These are phyloP conservation scores for Calonectria pauciramosa DNA, from an alignment of 2,329 filamentous ascomycete species.

Conservation along the genomic window DNA sequence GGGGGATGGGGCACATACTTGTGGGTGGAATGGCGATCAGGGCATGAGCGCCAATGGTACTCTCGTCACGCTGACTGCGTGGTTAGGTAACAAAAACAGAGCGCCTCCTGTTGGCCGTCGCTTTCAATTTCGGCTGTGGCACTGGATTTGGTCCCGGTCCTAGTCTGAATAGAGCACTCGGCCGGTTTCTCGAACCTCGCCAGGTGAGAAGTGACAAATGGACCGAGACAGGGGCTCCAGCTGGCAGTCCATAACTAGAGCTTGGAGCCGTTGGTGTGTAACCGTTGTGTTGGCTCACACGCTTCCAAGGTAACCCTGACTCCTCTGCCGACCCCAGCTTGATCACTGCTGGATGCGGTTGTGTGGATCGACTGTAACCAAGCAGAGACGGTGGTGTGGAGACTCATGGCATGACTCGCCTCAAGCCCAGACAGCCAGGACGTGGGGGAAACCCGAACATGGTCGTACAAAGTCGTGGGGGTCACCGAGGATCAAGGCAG, in stretches of 20 bases:
- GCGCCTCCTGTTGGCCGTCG: neutral
- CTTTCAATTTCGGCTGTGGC: conserved; percentile 15
- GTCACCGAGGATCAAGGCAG: conserved; percentile 6
- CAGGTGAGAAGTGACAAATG: neutral
- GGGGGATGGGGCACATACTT: neutral
- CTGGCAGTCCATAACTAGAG: neutral
- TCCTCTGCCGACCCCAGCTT: conserved; percentile 21
- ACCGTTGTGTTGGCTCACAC: neutral
- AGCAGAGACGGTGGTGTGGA: conserved; percentile 25
- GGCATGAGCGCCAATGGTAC: neutral
- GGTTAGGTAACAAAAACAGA: conserved; percentile 17
- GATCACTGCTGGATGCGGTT: conserved; percentile 22
- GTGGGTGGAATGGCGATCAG: neutral
- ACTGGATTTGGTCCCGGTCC: neutral
- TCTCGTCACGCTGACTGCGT: neutral
- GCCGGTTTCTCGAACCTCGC: neutral
- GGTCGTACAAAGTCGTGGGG: conserved; percentile 28
- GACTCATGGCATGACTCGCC: conserved; percentile 17
- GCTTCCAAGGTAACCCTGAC: neutral
- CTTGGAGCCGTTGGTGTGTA: conserved; percentile 1
- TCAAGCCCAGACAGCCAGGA: conserved; percentile 4
- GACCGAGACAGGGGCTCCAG: neutral
- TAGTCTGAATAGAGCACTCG: neutral
- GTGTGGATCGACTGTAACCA: conserved; percentile 27
- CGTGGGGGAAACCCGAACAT: conserved; percentile 23